Conservation (phyloP, 768 basidiomycete genomes). For the Mrakia blollopis region DNA sequence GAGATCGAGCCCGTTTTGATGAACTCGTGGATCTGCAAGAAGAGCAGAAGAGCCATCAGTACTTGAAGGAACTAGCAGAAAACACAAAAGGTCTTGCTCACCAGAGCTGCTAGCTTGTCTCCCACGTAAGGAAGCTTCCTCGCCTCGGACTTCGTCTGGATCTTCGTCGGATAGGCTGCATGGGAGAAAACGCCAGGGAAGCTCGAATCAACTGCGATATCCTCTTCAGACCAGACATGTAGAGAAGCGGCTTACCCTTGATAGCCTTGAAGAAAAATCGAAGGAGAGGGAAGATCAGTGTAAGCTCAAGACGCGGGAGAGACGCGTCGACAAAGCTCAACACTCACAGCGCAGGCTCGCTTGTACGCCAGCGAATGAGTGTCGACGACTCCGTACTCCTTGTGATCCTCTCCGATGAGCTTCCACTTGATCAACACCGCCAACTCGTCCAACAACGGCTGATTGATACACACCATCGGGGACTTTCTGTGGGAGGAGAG, state of each 20-base stretch:
- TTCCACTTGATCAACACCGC: constrained; percentile 49
- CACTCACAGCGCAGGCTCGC: constrained; percentile 43
- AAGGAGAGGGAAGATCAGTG: background rate
- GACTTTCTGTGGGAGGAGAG: constrained; percentile 62
- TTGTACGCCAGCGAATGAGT: constrained; percentile 32
- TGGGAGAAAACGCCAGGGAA: too few species aligned
- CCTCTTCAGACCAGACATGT: too few species aligned
- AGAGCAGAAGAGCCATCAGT: too few species aligned
- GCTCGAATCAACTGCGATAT: too few species aligned
- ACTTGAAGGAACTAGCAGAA: too few species aligned
- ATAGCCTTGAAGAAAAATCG: background rate
- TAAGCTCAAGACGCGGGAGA: background rate
- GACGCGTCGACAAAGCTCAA: background rate
- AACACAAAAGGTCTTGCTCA: too few species aligned
- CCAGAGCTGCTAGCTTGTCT: constrained; percentile 45
- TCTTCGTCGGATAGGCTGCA: constrained; percentile 43
- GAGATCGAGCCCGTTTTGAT: constrained; percentile 23
- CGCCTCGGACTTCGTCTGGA: constrained; percentile 37
- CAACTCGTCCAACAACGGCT: constrained; percentile 57
- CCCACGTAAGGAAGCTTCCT: constrained; percentile 46
- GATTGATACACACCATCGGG: constrained; percentile 66
- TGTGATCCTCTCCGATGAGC: constrained; percentile 11
- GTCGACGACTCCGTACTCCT: constrained; percentile 22
- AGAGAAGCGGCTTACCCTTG: too few species aligned
- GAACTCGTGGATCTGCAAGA: constrained; percentile 60